These are phyloP conservation scores for Discostella stelligera DNA, from an alignment of 352 stramenopile genomes.

Conservation along the genomic window DNA sequence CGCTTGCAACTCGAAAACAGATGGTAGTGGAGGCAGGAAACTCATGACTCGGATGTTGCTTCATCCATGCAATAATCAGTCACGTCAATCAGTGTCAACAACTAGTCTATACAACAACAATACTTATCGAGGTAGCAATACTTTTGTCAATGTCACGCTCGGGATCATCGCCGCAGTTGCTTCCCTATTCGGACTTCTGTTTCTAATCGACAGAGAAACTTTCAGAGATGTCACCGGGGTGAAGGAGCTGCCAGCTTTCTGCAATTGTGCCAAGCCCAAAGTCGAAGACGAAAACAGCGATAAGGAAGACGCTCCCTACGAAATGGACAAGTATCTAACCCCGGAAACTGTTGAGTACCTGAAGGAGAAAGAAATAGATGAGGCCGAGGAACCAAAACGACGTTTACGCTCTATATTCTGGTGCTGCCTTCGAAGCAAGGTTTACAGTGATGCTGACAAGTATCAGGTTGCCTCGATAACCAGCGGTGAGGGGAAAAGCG, in stretches of 20 bases:
- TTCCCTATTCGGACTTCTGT: constrained; percentile 10
- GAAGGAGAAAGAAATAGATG: constrained; percentile 1
- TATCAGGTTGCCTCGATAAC: constrained; percentile 5
- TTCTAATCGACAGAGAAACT: constrained; percentile 20
- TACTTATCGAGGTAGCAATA: not conserved
- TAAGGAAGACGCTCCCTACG: not conserved
- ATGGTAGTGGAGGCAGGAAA: not conserved
- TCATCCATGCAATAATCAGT: constrained; percentile 4
- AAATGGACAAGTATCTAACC: constrained; percentile 11
- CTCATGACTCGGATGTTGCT: not conserved
- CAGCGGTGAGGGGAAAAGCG: not conserved
- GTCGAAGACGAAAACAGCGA: constrained; percentile 14
- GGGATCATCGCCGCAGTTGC: constrained; percentile 11
- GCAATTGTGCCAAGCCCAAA: not conserved
- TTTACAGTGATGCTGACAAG: constrained; percentile 5
- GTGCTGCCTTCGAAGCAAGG: not conserved
- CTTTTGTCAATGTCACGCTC: constrained; percentile 13
- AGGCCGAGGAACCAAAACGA: constrained; percentile 8
- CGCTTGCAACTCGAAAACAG: constrained; percentile 12
- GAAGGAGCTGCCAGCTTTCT: not conserved
- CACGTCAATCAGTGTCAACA: not conserved
- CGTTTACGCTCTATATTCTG: not conserved
- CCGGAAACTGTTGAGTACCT: constrained; percentile 16
- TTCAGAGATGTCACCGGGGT: constrained; percentile 14
- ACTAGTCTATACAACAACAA: constrained; percentile 12